A percentile compares a stretch with the other conserved stretches of the same genome.
phyloP scores from a whole-genome alignment of 2,329 filamentous ascomycete species.

The Alternaria postmessia region DNA sequence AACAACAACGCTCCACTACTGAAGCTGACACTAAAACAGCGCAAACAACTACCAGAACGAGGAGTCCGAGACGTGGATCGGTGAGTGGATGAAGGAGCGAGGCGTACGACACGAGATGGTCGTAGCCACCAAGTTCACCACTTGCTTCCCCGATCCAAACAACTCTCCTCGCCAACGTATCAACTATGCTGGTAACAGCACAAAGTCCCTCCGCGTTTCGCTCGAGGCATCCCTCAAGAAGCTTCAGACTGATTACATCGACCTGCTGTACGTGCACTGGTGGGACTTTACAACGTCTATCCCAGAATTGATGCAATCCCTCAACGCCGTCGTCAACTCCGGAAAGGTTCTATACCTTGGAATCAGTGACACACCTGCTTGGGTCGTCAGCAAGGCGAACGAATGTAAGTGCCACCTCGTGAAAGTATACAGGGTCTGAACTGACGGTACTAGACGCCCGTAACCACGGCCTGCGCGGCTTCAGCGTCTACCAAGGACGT shows the following conservation, averaged over 20 bases:
- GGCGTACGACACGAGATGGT: slow-evolving; percentile 60
- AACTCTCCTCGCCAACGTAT: slow-evolving; percentile 36
- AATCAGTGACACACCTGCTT: slow-evolving; percentile 50
- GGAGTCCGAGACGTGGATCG: slow-evolving; percentile 59
- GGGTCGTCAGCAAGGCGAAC: slow-evolving; percentile 58
- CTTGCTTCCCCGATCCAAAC: slow-evolving; percentile 33
- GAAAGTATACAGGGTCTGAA: background rate
- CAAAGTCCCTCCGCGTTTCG: slow-evolving; percentile 50
- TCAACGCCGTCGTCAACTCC: slow-evolving; percentile 45
- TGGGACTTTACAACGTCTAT: slow-evolving; percentile 52
- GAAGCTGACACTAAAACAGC: slow-evolving; percentile 29
- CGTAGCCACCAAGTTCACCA: slow-evolving; percentile 64
- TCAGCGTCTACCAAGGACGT: slow-evolving; percentile 72
- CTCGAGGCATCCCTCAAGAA: slow-evolving; percentile 53
- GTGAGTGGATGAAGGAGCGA: slow-evolving; percentile 60
- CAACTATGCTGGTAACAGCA: slow-evolving; percentile 56
- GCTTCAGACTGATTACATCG: slow-evolving; percentile 53
- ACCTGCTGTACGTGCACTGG: slow-evolving; percentile 53
- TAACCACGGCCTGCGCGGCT: slow-evolving; percentile 73
- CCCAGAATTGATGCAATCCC: slow-evolving; percentile 50
- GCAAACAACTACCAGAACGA: slow-evolving; percentile 59
- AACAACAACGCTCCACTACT: background rate
- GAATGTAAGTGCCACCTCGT: slow-evolving; percentile 43
- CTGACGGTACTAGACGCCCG: slow-evolving; percentile 63
- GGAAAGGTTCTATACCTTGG: slow-evolving; percentile 54